A percentile compares a stretch with the other conserved stretches of the same genome.
These are phyloP conservation scores for Hamamelis virginiana DNA, from an alignment of 164 flowering plant genomes.

Conservation along the genomic window DNA sequence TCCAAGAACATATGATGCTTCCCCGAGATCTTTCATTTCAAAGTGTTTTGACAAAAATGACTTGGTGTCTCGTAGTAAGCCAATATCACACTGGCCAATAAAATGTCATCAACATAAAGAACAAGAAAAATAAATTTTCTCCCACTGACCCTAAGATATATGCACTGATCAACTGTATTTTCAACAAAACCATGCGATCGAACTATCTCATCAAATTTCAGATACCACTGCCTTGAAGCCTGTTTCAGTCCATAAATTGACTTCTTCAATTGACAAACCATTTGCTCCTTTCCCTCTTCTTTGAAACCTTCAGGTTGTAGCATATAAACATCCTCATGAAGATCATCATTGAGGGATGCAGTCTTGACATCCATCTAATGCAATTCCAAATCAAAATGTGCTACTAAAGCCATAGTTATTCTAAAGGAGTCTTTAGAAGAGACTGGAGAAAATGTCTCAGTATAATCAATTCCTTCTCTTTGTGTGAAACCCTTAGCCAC, in stretches of 20 bases:
- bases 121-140: background rate
- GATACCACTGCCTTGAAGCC: too few species aligned
- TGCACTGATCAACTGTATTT: background rate
- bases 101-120: too few species aligned
- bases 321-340: background rate
- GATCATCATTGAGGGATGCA: constrained; percentile 3
- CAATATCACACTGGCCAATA: background rate
- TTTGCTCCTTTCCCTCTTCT: background rate
- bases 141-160: constrained; percentile 10
- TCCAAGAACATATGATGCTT: constrained; percentile 4
- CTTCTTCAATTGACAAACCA: background rate
- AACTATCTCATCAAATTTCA: too few species aligned
- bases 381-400: constrained; percentile 16
- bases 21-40: constrained; percentile 6
- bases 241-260: background rate
- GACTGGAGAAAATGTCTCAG: background rate
- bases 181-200: background rate
- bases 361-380: constrained; percentile 19
- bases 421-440: constrained; percentile 7
- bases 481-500: background rate
- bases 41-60: background rate
- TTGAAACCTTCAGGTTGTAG: too few species aligned
- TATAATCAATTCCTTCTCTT: background rate
- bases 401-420: constrained; percentile 10
- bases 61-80: background rate